Evolutionary conservation across 75 land plant species (phyloP), one percentile per base, ranked within the genome.

Genomic region (Pinus taeda): DNA sequence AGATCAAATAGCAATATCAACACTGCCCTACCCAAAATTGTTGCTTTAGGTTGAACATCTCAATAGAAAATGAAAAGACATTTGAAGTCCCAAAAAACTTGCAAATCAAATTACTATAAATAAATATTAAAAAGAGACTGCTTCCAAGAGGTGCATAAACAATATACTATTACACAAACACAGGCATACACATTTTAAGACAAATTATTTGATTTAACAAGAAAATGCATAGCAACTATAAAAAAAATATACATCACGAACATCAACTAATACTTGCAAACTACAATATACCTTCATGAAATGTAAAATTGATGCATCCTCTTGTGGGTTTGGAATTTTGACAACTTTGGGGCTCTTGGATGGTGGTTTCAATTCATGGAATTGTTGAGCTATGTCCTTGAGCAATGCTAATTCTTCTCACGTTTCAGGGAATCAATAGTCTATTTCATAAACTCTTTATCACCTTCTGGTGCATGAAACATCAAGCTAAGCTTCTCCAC

Each of bases 401-500:
- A n/a, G n/a, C n/a, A n/a, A n/a, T n/a, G 33, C 64, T 93, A 89
- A 15, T 86, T 88, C 72, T 92, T 93, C 71, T 93, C 94, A 42
- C 87, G 81, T 12, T 89, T 80, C 82, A 93, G 82, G 33, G 94
- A 91, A 60, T 88, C 79, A 73, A 93, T 83, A 42, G 92, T 84
- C 36, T 92, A 89, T 84, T 84, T 91, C 96, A 93, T 86, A 53
- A 89, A 88, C 74, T 86, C 83, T 80, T 88, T 86, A 45, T 93
- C 93, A 49, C 88, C 92, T 78, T 93, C 96, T 78, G 91, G 84
- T 24, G 94, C 90, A 79, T 93, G 80, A 65, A 93, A 83, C 83
- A 92, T 85, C 60, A 73, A 30, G 74, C 84, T 83, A 36, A 92
- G 82, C 63, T 87, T 84, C 71, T 80, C 73, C 49, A 92, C 79